Evolutionary conservation across 1,284 basidiomycete genomes (phyloP).

Genomic region (Wallemia ichthyophaga): DNA sequence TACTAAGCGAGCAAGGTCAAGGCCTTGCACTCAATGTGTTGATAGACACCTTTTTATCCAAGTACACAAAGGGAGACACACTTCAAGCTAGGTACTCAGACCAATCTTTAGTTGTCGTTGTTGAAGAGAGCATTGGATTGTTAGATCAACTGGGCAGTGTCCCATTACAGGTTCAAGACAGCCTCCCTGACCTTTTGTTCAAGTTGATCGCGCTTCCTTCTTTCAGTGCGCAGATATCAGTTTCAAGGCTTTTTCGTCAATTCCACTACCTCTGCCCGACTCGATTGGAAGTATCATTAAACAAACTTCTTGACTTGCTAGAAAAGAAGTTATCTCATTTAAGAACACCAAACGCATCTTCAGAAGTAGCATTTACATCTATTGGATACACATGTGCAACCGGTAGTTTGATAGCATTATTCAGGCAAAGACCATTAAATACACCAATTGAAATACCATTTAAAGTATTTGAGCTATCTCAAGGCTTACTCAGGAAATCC

Average conservation of each 20-base stretch:
- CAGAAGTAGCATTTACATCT: slow-evolving; percentile 38
- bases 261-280: slow-evolving; percentile 71
- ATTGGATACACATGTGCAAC: slow-evolving; percentile 70
- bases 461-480: slow-evolving; percentile 70
- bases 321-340: slow-evolving; percentile 45
- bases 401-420: slow-evolving; percentile 53
- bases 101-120: slow-evolving; percentile 37
- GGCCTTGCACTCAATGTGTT: slow-evolving; percentile 69
- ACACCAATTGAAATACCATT: slow-evolving; percentile 77
- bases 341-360: slow-evolving; percentile 30
- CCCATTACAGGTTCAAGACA: slow-evolving; percentile 62
- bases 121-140: slow-evolving; percentile 58
- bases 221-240: slow-evolving; percentile 53
- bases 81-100: slow-evolving; percentile 29
- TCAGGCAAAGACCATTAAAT: slow-evolving; percentile 64
- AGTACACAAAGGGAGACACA: slow-evolving; percentile 78
- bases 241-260: slow-evolving; percentile 59
- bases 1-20: slow-evolving; percentile 76
- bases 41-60: slow-evolving; percentile 44
- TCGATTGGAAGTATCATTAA: slow-evolving; percentile 46
- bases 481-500: slow-evolving; percentile 59
- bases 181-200: slow-evolving; percentile 54
- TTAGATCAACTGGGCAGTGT: slow-evolving; percentile 73
- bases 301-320: slow-evolving; percentile 41
- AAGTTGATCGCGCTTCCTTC: slow-evolving; percentile 62